Evolutionary conservation across 169 alveolate species (phyloP).

Genomic region (Theileria parva): DNA sequence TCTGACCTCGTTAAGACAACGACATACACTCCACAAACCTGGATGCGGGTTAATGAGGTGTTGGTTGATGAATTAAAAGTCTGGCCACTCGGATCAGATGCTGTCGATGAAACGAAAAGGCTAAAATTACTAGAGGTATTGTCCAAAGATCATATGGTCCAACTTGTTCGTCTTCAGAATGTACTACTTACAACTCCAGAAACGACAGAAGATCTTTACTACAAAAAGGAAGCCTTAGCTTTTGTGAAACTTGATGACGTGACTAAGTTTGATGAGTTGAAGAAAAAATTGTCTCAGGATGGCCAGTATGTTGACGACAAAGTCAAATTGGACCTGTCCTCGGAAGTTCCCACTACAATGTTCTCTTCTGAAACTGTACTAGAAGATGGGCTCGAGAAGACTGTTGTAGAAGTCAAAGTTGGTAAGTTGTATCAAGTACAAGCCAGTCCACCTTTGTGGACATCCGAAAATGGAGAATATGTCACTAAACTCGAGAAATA

Average conservation of each 20-base stretch:
- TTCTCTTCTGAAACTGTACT: background rate
- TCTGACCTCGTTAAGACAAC: background rate
- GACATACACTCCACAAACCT: background rate
- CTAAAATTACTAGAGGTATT: background rate
- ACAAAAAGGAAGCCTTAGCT: background rate
- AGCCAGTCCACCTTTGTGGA: conserved; percentile 8
- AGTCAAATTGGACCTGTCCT: conserved; percentile 1
- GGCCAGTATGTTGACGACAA: conserved; percentile 3
- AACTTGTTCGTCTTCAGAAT: background rate
- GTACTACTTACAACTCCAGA: background rate
- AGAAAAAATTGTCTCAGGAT: background rate
- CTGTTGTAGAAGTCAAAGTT: background rate
- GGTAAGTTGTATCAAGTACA: conserved; percentile 4
- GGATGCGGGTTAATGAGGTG: background rate
- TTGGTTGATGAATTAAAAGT: background rate
- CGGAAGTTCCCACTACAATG: background rate
- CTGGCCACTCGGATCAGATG: background rate
- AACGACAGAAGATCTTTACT: background rate
- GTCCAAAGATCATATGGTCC: background rate
- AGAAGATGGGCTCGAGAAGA: conserved; percentile 1
- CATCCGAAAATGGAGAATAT: background rate
- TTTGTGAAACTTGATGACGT: background rate
- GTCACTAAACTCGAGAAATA: conserved; percentile 5
- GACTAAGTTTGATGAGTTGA: background rate
- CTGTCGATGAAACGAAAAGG: background rate